Conservation (phyloP, 2,329 filamentous ascomycete species). For the Xylaria sp. region DNA sequence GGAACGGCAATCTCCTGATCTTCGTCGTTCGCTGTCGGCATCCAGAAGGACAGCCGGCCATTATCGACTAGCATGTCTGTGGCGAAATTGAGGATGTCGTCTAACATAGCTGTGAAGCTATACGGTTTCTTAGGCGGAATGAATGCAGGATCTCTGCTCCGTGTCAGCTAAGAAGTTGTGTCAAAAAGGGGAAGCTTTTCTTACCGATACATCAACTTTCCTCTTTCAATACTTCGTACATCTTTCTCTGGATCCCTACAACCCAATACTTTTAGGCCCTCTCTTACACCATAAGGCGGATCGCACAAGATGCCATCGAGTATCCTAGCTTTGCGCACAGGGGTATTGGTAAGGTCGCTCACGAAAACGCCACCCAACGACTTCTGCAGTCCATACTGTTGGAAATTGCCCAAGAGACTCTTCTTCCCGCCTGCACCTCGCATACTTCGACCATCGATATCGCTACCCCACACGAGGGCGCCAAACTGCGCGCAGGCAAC, state of each 20-base stretch:
- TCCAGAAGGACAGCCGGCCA: conserved; percentile 92
- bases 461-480: conserved; percentile 82
- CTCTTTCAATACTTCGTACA: conserved; percentile 72
- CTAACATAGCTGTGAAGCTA: conserved; percentile 87
- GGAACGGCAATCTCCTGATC: conserved; percentile 81
- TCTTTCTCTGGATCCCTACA: conserved; percentile 72
- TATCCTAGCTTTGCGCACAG: conserved; percentile 64
- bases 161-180: conserved; percentile 19
- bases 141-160: conserved; percentile 39
- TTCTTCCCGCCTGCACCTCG: conserved; percentile 71
- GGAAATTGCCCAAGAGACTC: conserved; percentile 75
- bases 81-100: conserved; percentile 88
- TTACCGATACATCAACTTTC: conserved; percentile 74
- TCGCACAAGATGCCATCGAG: conserved; percentile 95
- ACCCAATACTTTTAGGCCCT: conserved; percentile 89
- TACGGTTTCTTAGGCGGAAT: conserved; percentile 87
- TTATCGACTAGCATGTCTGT: conserved; percentile 78
- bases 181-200: conserved; percentile 44
- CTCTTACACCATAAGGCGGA: conserved; percentile 93
- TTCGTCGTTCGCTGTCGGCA: conserved; percentile 88
- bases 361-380: conserved; percentile 82
- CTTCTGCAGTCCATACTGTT: conserved; percentile 77
- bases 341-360: conserved; percentile 88
- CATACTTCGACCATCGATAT: conserved; percentile 92
- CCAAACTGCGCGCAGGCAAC: conserved; percentile 92